Evolutionary conservation across 1,284 basidiomycete genomes (phyloP).

Genomic region (Tremellales sp.): DNA sequence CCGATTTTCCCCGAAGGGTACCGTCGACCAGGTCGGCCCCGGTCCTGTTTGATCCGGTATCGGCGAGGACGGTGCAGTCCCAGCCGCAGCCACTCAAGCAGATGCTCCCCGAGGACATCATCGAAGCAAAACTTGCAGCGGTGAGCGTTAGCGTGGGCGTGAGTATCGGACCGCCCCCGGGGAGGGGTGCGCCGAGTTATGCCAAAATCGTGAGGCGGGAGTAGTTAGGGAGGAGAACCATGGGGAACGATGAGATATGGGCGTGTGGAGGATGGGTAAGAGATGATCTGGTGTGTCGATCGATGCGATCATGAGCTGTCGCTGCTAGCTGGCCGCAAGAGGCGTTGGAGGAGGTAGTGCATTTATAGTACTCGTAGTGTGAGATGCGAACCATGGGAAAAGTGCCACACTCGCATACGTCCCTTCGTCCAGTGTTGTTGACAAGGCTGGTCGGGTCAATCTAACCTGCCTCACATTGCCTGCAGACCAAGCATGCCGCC

Average conservation of each 20-base stretch:
- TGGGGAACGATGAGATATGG: background rate
- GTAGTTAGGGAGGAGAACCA: constrained; percentile 9
- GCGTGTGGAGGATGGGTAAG: background rate
- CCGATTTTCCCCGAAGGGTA: constrained; percentile 37
- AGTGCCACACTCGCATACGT: background rate
- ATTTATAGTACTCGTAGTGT: background rate
- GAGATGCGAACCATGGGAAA: too few species aligned
- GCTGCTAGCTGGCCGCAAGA: background rate
- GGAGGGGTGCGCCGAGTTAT: constrained; percentile 29
- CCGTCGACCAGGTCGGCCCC: constrained; percentile 18
- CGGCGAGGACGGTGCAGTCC: background rate
- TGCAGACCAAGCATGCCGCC: background rate
- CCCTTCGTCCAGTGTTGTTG: background rate
- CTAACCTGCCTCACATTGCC: background rate
- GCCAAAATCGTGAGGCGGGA: constrained; percentile 44
- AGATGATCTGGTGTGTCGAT: background rate
- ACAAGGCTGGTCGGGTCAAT: too few species aligned
- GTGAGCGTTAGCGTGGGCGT: constrained; percentile 35
- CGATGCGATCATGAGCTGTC: background rate
- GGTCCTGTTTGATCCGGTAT: constrained; percentile 29
- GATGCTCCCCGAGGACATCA: constrained; percentile 29
- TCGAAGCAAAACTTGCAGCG: constrained; percentile 39
- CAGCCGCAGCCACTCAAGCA: background rate
- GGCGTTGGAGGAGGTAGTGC: background rate
- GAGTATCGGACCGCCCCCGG: constrained; percentile 24